Evolutionary conservation across 1,284 basidiomycete species (phyloP).

Genomic region (Moniliophthora roreri): DNA sequence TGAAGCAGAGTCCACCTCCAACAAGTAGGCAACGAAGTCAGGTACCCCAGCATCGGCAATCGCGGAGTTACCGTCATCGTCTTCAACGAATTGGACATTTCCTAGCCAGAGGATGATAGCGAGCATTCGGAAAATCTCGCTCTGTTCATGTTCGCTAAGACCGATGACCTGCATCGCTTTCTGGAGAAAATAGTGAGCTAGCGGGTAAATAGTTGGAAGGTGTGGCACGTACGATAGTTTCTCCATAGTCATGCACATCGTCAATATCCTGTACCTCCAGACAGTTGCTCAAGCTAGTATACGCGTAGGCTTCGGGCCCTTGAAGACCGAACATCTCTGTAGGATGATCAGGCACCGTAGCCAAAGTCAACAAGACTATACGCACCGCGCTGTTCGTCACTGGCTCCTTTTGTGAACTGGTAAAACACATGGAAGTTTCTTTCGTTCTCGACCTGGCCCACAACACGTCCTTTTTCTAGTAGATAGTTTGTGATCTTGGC

Average conservation of each 20-base stretch:
- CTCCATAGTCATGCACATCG: slow-evolving; percentile 84
- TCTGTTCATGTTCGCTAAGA: slow-evolving; percentile 82
- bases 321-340: slow-evolving; percentile 95
- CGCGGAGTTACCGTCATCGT: slow-evolving; percentile 86
- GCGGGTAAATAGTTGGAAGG: background rate
- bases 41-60: slow-evolving; percentile 88
- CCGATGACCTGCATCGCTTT: slow-evolving; percentile 96
- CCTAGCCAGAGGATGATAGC: slow-evolving; percentile 96
- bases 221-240: slow-evolving; percentile 71
- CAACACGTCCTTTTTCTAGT: slow-evolving; percentile 95
- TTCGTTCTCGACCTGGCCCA: slow-evolving; percentile 96
- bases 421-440: slow-evolving; percentile 99
- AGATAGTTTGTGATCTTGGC: slow-evolving; percentile 99
- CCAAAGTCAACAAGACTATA: slow-evolving; percentile 8
- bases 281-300: slow-evolving; percentile 91
- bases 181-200: slow-evolving; percentile 36
- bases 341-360: slow-evolving; percentile 14
- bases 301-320: slow-evolving; percentile 94
- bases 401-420: slow-evolving; percentile 97
- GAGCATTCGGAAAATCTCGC: slow-evolving; percentile 92
- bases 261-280: slow-evolving; percentile 91
- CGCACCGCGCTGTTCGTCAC: slow-evolving; percentile 81
- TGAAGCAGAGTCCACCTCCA: slow-evolving; percentile 80
- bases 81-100: slow-evolving; percentile 89
- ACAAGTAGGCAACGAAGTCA: slow-evolving; percentile 93